Percentiles rank a stretch among this genome's conserved stretches.
Conservation (phyloP, 257 asterid species). For the Agastache rugosa region DNA sequence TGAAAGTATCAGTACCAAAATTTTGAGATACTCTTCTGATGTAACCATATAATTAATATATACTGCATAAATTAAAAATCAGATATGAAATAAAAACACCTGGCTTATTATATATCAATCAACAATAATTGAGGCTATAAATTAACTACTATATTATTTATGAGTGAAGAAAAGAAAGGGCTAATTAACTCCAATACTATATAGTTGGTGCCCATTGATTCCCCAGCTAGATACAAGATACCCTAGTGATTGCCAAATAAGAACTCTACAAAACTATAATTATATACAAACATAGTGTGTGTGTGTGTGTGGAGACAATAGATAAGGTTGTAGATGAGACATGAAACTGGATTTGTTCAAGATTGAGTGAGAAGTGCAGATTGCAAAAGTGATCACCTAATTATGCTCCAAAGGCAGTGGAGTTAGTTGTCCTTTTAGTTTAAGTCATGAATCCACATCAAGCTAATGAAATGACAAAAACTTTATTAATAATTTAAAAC, state of each 20-base stretch:
- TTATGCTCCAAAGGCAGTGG: constrained; percentile 54
- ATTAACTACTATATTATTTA: neutral
- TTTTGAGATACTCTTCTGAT: constrained; percentile 16
- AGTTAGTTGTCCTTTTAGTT: constrained; percentile 39
- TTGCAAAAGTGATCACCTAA: constrained; percentile 38
- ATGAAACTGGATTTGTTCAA: constrained; percentile 31
- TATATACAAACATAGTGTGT: neutral
- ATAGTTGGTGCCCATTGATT: constrained; percentile 31
- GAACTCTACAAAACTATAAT: neutral
- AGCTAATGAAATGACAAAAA: constrained; percentile 37
- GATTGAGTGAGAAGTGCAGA: constrained; percentile 39
- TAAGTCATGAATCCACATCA: constrained; percentile 43
- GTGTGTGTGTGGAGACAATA: constrained; percentile 4
- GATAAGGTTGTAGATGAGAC: constrained; percentile 28
- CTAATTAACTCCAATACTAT: constrained; percentile 24
- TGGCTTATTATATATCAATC: constrained; percentile 10
- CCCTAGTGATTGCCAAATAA: constrained; percentile 26
- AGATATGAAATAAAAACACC: neutral
- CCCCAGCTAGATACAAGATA: constrained; percentile 36
- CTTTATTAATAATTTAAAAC: constrained; percentile 2
- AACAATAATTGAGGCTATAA: constrained; percentile 33
- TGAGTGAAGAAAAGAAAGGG: neutral
- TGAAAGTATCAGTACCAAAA: neutral
- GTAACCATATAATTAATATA: neutral
- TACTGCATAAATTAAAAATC: neutral